Evolutionary conservation across 495 filamentous ascomycete species (phyloP).

Genomic region (Monascus purpureus): DNA sequence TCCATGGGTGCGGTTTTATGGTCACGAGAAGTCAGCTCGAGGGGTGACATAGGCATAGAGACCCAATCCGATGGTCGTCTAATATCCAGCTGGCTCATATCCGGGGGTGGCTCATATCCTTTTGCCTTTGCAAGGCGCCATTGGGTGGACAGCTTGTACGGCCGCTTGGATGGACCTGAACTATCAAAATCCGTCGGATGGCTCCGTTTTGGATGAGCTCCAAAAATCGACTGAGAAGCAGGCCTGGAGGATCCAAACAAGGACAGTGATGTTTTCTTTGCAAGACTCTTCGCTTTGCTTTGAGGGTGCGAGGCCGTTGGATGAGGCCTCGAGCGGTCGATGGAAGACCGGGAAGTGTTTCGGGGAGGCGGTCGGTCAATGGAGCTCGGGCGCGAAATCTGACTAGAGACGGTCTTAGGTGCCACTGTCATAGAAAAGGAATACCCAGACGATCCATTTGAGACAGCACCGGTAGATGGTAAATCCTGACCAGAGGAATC

Average conservation of each 20-base stretch:
- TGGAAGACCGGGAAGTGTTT: too few relatives aligned
- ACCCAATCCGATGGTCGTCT: slow-evolving; percentile 20
- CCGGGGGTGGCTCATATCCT: slow-evolving; percentile 28
- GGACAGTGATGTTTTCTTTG: background rate
- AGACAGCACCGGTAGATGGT: too few relatives aligned
- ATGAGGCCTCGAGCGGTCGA: too few relatives aligned
- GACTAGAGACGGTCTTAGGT: too few relatives aligned
- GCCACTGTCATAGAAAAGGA: too few relatives aligned
- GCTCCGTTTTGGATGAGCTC: background rate
- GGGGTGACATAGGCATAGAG: background rate
- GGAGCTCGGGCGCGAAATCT: too few relatives aligned
- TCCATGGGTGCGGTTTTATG: too few relatives aligned
- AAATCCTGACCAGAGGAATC: slow-evolving; percentile 1
- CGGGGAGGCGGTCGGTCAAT: too few relatives aligned
- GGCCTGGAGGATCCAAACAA: too few relatives aligned
- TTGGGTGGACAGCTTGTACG: slow-evolving; percentile 10
- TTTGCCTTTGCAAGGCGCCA: slow-evolving; percentile 24
- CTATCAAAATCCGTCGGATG: slow-evolving; percentile 1
- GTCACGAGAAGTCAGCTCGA: background rate
- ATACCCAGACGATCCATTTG: too few relatives aligned
- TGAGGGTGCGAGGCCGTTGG: background rate
- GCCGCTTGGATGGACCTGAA: slow-evolving; percentile 4
- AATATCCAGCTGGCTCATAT: slow-evolving; percentile 27
- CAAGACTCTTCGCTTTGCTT: background rate
- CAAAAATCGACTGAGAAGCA: background rate